Evolutionary conservation across 208 protist species (phyloP).

Genomic region (Leishmania aethiopica): DNA sequence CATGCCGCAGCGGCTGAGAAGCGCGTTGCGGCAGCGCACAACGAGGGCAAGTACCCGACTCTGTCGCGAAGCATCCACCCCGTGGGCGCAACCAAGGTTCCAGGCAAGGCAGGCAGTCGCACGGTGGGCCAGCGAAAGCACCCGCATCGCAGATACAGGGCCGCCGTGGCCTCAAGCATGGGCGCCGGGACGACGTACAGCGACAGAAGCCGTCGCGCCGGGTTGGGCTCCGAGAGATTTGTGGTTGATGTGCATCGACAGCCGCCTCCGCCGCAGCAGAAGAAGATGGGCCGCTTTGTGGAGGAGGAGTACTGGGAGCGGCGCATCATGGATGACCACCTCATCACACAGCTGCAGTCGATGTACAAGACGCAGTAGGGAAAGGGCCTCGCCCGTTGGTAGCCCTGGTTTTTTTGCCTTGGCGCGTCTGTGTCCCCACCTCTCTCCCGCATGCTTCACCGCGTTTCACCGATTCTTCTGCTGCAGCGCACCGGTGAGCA

Average conservation of each 20-base stretch:
- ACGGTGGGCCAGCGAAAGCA: neutral
- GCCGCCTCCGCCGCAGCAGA: conserved; percentile 14
- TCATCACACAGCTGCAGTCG: conserved; percentile 38
- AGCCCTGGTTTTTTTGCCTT: neutral
- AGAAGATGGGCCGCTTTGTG: conserved; percentile 40
- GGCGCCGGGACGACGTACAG: neutral
- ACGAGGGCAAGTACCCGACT: neutral
- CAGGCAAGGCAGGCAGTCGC: neutral
- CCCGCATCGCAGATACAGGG: neutral
- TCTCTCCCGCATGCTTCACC: neutral
- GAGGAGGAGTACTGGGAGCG: conserved; percentile 54
- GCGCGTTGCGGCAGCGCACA: neutral
- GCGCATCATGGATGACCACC: conserved; percentile 36
- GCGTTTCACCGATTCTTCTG: neutral
- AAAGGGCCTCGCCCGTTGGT: neutral
- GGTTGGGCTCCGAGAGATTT: neutral
- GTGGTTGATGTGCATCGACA: conserved; percentile 13
- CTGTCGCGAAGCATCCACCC: neutral
- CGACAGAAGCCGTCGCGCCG: neutral
- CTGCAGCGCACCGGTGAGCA: neutral
- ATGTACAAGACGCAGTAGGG: conserved; percentile 18
- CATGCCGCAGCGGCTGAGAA: neutral
- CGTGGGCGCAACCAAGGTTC: neutral
- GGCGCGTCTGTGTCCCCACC: neutral
- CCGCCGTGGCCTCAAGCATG: too few species aligned